These are phyloP conservation scores for Mentha longifolia DNA, from an alignment of 257 asterid genomes.

Conservation along the genomic window DNA sequence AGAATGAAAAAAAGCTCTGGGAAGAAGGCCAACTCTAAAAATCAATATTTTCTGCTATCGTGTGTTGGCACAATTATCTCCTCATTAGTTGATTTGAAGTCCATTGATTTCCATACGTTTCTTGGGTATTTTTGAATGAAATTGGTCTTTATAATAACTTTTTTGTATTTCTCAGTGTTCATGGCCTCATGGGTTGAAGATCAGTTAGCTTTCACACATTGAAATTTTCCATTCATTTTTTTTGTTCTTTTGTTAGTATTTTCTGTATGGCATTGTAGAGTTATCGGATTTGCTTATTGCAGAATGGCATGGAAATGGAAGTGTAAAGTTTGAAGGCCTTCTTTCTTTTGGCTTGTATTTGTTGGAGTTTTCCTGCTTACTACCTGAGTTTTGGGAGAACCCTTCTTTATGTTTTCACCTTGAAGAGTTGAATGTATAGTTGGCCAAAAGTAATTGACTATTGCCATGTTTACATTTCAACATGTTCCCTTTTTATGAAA, in stretches of 20 bases:
- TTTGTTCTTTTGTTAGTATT: neutral
- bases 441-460: neutral
- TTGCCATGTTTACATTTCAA: neutral
- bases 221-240: conserved; percentile 1
- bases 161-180: conserved; percentile 13
- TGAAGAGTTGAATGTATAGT: neutral
- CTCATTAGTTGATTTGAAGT: conserved; percentile 16
- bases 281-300: conserved; percentile 12
- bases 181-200: conserved; percentile 22
- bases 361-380: neutral
- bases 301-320: conserved; percentile 24
- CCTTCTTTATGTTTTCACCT: conserved; percentile 16
- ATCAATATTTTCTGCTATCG: too few species aligned
- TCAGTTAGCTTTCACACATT: conserved; percentile 11
- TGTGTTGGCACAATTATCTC: too few species aligned
- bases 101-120: conserved; percentile 19
- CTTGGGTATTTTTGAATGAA: conserved; percentile 28
- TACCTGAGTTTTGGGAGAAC: conserved; percentile 14
- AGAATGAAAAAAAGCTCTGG: too few species aligned
- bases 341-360: neutral
- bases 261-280: neutral
- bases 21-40: too few species aligned
- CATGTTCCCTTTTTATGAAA: neutral
- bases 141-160: neutral
- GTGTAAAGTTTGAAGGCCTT: conserved; percentile 14